Evolutionary conservation across 805 yeast genomes (phyloP).

Genomic region (Cyberlindnera petersonii): DNA sequence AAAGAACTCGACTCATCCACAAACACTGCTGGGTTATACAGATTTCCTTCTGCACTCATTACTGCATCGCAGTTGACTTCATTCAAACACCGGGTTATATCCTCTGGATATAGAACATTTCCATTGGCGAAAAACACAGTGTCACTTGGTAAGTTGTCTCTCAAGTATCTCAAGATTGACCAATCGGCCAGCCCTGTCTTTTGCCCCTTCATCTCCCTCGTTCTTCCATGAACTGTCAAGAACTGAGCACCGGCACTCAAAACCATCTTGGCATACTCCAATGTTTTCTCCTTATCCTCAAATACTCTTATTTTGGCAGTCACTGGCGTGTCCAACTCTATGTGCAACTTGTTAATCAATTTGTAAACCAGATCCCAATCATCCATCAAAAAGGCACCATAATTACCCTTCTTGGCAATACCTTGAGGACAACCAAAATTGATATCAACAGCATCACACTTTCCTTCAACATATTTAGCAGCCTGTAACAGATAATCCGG

Average conservation of each 20-base stretch:
- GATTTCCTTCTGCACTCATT: constrained; percentile 96
- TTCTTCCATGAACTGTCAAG: constrained; percentile 90
- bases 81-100: constrained; percentile 63
- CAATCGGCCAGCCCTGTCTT: constrained; percentile 94
- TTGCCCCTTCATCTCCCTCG: constrained; percentile 97
- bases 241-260: constrained; percentile 93
- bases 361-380: constrained; percentile 83
- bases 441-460: constrained; percentile 93
- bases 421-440: constrained; percentile 99
- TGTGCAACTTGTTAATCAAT: constrained; percentile 70
- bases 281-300: constrained; percentile 76
- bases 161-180: constrained; percentile 66
- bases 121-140: constrained; percentile 95
- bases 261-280: constrained; percentile 85
- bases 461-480: constrained; percentile 72
- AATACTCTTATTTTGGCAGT: constrained; percentile 94
- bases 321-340: constrained; percentile 76
- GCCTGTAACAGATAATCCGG: constrained; percentile 80
- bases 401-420: constrained; percentile 89
- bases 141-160: constrained; percentile 72
- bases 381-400: constrained; percentile 95
- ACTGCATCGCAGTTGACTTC: constrained; percentile 79
- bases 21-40: constrained; percentile 91
- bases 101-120: constrained; percentile 86
- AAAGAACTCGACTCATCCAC: constrained; percentile 43